Percentiles rank a stretch among this genome's conserved stretches.
phyloP scores from a whole-genome alignment of 306 rosid genomes.

The Rosa lucieae region DNA sequence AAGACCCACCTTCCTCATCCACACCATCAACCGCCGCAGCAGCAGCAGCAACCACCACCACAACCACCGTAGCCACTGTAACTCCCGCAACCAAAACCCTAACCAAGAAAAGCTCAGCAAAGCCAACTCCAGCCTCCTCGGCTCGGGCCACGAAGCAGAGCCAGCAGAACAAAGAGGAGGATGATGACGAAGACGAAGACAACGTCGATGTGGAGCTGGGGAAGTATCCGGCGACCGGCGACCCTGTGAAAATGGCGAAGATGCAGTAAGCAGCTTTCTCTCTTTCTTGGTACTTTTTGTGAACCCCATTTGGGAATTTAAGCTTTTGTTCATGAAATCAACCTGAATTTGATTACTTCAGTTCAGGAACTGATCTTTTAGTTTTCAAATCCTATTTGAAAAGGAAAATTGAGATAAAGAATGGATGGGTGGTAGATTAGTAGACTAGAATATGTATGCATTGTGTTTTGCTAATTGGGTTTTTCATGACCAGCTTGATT shows the following conservation, averaged over 20 bases:
- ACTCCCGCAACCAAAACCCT: neutral
- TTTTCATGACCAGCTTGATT: neutral
- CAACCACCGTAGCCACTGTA: neutral
- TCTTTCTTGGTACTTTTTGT: too few species aligned
- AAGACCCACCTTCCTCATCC: slow-evolving; percentile 18
- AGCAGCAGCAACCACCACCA: neutral
- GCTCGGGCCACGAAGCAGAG: slow-evolving; percentile 3
- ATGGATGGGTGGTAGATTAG: neutral
- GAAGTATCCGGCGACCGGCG: slow-evolving; percentile 68
- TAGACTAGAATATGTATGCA: neutral
- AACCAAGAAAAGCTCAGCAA: neutral
- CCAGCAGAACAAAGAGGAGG: slow-evolving; percentile 60
- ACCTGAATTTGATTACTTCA: neutral
- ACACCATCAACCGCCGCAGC: neutral
- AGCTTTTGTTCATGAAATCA: neutral
- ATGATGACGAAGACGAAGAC: slow-evolving; percentile 90
- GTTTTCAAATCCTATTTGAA: neutral
- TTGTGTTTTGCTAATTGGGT: neutral
- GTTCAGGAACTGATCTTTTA: neutral
- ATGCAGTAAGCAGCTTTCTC: slow-evolving; percentile 59
- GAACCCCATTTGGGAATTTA: neutral
- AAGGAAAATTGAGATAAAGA: neutral
- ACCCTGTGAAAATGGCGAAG: slow-evolving; percentile 82
- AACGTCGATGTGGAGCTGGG: slow-evolving; percentile 87
- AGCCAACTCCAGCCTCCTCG: neutral